Percentiles rank a stretch among this genome's conserved stretches.
Conservation (phyloP, 441 rosid species). For the Capsella rubella region DNA sequence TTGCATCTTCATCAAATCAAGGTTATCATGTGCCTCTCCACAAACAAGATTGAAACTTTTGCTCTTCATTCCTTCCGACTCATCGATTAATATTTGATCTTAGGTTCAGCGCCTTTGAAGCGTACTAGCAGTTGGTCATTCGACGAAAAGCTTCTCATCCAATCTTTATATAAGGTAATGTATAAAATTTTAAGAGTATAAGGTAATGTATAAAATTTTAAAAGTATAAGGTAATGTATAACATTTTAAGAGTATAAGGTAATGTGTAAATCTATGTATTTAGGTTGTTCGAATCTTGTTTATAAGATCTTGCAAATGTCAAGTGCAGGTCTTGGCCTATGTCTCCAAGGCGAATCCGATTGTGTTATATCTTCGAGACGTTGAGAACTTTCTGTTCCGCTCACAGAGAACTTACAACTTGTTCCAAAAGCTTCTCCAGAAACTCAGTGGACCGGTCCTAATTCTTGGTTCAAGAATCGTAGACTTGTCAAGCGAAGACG, state of each 20-base stretch:
- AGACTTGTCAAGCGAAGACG: conserved; percentile 51
- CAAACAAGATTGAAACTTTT: not conserved
- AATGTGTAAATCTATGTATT: not conserved
- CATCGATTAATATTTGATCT: not conserved
- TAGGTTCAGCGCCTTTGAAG: conserved; percentile 63
- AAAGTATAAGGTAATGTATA: conserved; percentile 62
- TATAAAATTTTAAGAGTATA: conserved; percentile 44
- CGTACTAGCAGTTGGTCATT: conserved; percentile 82
- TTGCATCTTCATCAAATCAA: conserved; percentile 57
- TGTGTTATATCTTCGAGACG: conserved; percentile 82
- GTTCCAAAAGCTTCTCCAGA: conserved; percentile 78
- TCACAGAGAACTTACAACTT: conserved; percentile 74
- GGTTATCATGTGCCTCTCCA: conserved; percentile 45
- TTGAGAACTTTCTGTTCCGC: conserved; percentile 63
- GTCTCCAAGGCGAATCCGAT: conserved; percentile 79
- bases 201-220: conserved; percentile 49
- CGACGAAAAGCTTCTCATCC: conserved; percentile 87
- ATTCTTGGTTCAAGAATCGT: conserved; percentile 84
- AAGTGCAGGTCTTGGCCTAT: conserved; percentile 70
- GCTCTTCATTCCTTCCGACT: not conserved
- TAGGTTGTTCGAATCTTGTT: not conserved
- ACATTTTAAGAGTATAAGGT: conserved; percentile 61
- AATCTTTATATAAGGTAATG: conserved; percentile 80
- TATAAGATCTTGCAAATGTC: not conserved
- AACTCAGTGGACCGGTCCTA: conserved; percentile 69